Evolutionary conservation across 1,284 basidiomycete species (phyloP).

Genomic region (Ceraceosorus bombacis): DNA sequence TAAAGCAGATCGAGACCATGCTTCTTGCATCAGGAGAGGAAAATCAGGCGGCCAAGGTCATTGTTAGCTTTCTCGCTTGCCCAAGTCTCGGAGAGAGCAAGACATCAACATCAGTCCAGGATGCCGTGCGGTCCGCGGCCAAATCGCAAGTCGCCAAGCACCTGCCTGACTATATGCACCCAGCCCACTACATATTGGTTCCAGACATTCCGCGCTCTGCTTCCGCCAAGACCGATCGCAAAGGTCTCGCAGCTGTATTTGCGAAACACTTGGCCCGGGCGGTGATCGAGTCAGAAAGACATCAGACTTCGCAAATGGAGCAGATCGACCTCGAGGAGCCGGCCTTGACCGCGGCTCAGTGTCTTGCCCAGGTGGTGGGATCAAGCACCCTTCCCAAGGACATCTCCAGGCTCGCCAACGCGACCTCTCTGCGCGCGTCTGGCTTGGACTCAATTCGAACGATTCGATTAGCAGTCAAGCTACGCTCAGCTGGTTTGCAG

Average conservation of each 20-base stretch:
- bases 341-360: background rate
- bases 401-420: background rate
- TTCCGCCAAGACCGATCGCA: background rate
- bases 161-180: conserved; percentile 1
- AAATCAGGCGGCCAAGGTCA: no score
- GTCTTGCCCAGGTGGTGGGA: background rate
- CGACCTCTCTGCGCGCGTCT: background rate
- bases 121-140: background rate
- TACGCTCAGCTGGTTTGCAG: background rate
- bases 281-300: no score
- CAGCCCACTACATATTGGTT: background rate
- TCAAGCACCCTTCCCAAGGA: background rate
- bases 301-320: no score
- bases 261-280: background rate
- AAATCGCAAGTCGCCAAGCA: background rate
- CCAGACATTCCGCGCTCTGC: background rate
- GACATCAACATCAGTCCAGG: no score
- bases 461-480: conserved; percentile 1
- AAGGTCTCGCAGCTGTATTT: background rate
- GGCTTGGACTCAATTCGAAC: conserved; percentile 5
- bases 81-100: no score
- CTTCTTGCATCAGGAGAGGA: no score
- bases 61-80: no score
- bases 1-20: no score
- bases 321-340: no score